Base-by-base conservation (phyloP, 1,284 basidiomycete species). In the Apiotrichum veenhuisii region DNA sequence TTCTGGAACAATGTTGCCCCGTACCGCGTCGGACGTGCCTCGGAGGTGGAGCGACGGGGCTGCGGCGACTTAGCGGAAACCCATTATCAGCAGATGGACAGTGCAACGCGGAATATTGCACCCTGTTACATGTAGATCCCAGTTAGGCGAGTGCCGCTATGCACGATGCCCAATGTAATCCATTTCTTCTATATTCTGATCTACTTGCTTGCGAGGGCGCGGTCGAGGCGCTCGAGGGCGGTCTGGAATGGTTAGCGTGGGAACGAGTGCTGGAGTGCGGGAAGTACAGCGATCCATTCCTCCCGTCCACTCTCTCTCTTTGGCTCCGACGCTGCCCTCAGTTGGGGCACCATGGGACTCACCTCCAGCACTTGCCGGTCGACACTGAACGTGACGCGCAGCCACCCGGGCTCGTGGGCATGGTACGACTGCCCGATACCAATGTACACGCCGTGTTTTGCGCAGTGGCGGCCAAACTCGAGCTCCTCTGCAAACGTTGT, bases 341-440 rank as follows among this genome's bases (percentile, higher is more conserved):
- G 15, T 38, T 38, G 37, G 5, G 37, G 15, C 15, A 38, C 37
- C 37, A 17, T 17, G 7, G 37, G 7, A 38, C 37, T n/a, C 9
- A 38, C 12, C 27, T 55, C 50, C 17, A 62, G 44, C 17, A 33
- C 38, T 14, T 34, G 2, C 3, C 53, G 53, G 26, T 46, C 40
- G 11, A 58, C 46, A 4, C 52, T 49, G 42, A 58, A 58, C 5
- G 60, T 62, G 30, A 62, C 57, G 36, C 60, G 60, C 37, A 58
- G 44, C 50, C 54, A 62, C 2, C 60, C 60, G 5, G 60, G 57
- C 33, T 44, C 38, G 34, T n/a, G 22, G 17, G 46, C 46, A 40
- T 59, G 51, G 52, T 62, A 62, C 9, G 44, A 18, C 34, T 49
- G 40, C 20, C 60, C 57, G 20, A 56, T 49, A 25, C 59, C 59